Base-by-base conservation (phyloP, 2,329 filamentous ascomycete genomes). In the Claviceps arundinis region DNA sequence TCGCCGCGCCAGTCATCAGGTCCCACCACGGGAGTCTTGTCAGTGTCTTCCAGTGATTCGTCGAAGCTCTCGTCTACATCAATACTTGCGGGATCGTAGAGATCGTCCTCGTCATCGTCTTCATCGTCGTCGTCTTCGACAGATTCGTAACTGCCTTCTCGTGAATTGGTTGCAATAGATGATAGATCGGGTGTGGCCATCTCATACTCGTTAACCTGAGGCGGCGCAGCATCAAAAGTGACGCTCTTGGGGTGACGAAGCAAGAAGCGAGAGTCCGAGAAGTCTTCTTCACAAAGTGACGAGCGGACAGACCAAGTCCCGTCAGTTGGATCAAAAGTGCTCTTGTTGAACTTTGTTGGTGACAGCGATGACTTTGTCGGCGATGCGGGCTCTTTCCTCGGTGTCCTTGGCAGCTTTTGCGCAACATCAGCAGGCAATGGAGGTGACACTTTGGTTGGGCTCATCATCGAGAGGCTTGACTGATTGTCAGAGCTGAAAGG, bases 111-210 rank as follows among this genome's bases (percentile, higher is more conserved):
- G 26, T 84, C 80, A 42, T 85, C 82, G 11, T 88, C 84, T 37
- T 87, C 81, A 0, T 30, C 26, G 45, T 89, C 85, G 26, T 84
- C 80, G 42, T 85, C 82, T 13, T 88, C 84, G 37, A 87, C 81
- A 0, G 88, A 91, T 56, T 96, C 90, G 65, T 87, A 96, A 70
- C 91, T 97, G 43, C 89, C 89, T 62, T 96, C 89, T 8, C 91
- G 85, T 13, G 91, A 97, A 59, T 85, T 89, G 48, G 87, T 91
- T 26, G 87, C 88, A 24, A 94, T 76, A 0, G 90, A 95, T 1
- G 91, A 96, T n/a, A 94, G 80, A 63, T 96, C 93, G 11, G 93
- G 93, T 2, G 93, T 98, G 37, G 89, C 87, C 86, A 96, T 90
- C 69, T 97, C 93, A 66, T 97, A 98, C 70, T 98, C 93, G 64